Evolutionary conservation across 768 basidiomycete species (phyloP).

Genomic region (Termitomyces bulborhizus): DNA sequence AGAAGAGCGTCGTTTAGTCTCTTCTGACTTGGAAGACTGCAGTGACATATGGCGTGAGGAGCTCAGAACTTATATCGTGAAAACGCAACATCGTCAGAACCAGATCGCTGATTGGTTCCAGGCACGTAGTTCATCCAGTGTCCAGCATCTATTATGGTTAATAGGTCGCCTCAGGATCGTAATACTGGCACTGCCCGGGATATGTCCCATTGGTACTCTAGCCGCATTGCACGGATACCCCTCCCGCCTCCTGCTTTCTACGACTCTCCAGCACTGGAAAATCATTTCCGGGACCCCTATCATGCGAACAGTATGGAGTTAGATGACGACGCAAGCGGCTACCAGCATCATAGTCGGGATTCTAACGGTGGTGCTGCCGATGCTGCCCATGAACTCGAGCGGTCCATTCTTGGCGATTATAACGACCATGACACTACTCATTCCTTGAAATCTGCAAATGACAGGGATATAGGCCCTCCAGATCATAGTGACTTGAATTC

Average conservation of each 20-base stretch:
- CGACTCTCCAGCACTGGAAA: conserved; percentile 18
- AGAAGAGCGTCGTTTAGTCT: conserved; percentile 44
- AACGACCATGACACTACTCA: conserved; percentile 12
- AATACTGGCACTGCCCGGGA: conserved; percentile 56
- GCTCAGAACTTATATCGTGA: conserved; percentile 60
- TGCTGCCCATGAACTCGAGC: conserved; percentile 51
- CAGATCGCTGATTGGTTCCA: conserved; percentile 75
- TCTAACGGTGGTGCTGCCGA: conserved; percentile 42
- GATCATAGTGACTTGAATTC: conserved; percentile 55
- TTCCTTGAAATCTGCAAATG: conserved; percentile 32
- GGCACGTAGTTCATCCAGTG: conserved; percentile 32
- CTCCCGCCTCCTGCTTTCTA: conserved; percentile 22
- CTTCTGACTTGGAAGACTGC: conserved; percentile 81
- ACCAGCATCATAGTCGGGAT: conserved; percentile 24
- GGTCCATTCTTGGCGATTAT: conserved; percentile 41
- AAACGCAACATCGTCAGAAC: conserved; percentile 67
- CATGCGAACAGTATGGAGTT: conserved; percentile 26
- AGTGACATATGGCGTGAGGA: conserved; percentile 72
- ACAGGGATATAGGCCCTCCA: conserved; percentile 41
- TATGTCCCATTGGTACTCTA: conserved; percentile 54
- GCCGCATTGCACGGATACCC: conserved; percentile 41
- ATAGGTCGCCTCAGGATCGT: conserved; percentile 47
- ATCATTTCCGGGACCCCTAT: conserved; percentile 20
- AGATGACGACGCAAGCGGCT: conserved; percentile 20
- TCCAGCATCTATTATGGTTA: neutral